Percentiles rank a stretch among this genome's conserved stretches.
Evolutionary conservation across 345 rosid genomes (phyloP).

Genomic region (Rhodomyrtus tomentosa): DNA sequence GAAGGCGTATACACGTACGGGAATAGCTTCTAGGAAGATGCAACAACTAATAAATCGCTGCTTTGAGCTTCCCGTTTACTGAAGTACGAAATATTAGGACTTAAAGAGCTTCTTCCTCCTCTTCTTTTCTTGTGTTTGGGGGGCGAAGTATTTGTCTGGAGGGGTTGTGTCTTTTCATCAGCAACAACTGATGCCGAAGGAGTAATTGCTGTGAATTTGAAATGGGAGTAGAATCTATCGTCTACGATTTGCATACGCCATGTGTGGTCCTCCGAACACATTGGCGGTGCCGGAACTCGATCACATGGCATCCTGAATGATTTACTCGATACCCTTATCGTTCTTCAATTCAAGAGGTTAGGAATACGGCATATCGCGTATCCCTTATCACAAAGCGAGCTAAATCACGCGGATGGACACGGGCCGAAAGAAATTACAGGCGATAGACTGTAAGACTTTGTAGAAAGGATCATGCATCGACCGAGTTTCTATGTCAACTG

Average conservation of each 20-base stretch:
- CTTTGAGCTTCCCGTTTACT: background rate
- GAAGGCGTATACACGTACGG: background rate
- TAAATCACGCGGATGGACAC: background rate
- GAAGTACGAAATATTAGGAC: background rate
- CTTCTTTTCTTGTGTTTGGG: background rate
- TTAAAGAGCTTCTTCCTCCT: background rate
- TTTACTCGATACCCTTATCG: background rate
- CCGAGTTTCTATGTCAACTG: background rate
- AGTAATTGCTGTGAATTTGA: background rate
- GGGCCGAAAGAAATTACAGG: background rate
- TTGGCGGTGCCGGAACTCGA: background rate
- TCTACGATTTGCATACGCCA: background rate
- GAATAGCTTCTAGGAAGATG: background rate
- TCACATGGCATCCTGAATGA: background rate
- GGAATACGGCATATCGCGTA: background rate
- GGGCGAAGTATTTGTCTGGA: background rate
- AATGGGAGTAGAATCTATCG: background rate
- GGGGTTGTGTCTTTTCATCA: background rate
- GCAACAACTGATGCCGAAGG: background rate
- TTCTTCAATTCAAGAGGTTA: background rate
- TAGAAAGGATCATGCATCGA: background rate
- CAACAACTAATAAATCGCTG: background rate
- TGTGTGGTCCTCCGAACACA: background rate
- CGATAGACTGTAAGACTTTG: background rate
- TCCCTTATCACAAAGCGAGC: background rate